Conservation (phyloP, 2,329 filamentous ascomycete genomes). For the Monosporascus sp. region DNA sequence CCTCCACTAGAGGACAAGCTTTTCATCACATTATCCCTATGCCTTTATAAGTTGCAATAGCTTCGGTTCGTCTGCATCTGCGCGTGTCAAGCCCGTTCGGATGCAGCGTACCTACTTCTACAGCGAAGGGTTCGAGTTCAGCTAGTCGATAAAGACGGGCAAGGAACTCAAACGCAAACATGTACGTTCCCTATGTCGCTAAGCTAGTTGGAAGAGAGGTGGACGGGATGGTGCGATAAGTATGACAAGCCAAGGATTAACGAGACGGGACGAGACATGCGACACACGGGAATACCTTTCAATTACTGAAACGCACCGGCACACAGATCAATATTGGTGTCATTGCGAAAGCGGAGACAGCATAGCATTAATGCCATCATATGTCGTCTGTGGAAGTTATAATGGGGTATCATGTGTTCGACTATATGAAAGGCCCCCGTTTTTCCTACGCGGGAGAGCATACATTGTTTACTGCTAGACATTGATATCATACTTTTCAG, state of each 20-base stretch:
- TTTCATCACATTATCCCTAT: background rate
- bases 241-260: constrained; percentile 6
- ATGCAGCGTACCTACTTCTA: constrained; percentile 6
- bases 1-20: background rate
- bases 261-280: constrained; percentile 18
- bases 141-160: constrained; percentile 2
- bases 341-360: constrained; percentile 16
- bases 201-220: constrained; percentile 3
- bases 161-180: constrained; percentile 14
- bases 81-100: constrained; percentile 6
- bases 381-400: constrained; percentile 18
- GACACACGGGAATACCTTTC: constrained; percentile 24
- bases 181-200: constrained; percentile 12
- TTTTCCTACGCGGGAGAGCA: no score
- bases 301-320: constrained; percentile 23
- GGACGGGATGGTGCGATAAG: background rate
- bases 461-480: background rate
- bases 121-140: background rate
- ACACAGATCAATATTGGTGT: constrained; percentile 13
- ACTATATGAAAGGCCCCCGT: background rate
- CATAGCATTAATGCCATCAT: constrained; percentile 15
- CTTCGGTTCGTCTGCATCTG: constrained; percentile 1
- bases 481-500: no score
- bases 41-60: background rate
- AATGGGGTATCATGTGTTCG: constrained; percentile 10